These are phyloP conservation scores for Hypoxylon sp. DNA, from an alignment of 2,329 filamentous ascomycete genomes.

Conservation along the genomic window DNA sequence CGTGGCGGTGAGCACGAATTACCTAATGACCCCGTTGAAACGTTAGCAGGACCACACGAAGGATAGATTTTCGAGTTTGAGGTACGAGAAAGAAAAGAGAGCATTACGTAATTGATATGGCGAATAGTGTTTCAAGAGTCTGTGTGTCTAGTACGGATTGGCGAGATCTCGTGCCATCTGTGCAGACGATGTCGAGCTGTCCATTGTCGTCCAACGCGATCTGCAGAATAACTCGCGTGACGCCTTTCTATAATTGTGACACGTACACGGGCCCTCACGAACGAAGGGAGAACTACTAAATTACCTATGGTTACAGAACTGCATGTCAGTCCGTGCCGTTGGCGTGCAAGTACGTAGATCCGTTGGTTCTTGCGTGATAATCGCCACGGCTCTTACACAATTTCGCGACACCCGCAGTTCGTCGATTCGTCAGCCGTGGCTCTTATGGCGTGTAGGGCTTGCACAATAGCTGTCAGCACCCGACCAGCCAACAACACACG, in stretches of 20 bases:
- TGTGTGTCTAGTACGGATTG: slow-evolving; percentile 33
- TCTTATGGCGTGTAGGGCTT: slow-evolving; percentile 37
- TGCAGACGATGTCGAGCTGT: slow-evolving; percentile 33
- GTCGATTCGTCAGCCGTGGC: slow-evolving; percentile 34
- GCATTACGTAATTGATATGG: slow-evolving; percentile 37
- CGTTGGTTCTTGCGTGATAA: slow-evolving; percentile 26
- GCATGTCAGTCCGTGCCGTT: slow-evolving; percentile 18
- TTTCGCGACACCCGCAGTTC: slow-evolving; percentile 19
- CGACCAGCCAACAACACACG: slow-evolving; percentile 11
- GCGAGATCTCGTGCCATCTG: slow-evolving; percentile 40
- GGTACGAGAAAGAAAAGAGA: slow-evolving; percentile 14
- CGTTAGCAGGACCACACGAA: slow-evolving; percentile 2
- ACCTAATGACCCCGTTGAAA: slow-evolving; percentile 10
- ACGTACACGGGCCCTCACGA: slow-evolving; percentile 10
- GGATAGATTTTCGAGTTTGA: slow-evolving; percentile 11
- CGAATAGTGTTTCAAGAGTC: background rate
- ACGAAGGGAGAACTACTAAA: slow-evolving; percentile 18
- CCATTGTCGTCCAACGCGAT: slow-evolving; percentile 16
- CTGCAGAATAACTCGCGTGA: slow-evolving; percentile 36
- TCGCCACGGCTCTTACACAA: slow-evolving; percentile 34
- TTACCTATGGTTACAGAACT: slow-evolving; percentile 10
- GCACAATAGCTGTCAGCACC: slow-evolving; percentile 21
- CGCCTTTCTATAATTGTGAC: slow-evolving; percentile 27
- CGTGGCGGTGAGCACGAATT: slow-evolving; percentile 17
- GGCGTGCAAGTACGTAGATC: background rate